Evolutionary conservation across 2,329 filamentous ascomycete genomes (phyloP).

Genomic region (Penicillium sp.): DNA sequence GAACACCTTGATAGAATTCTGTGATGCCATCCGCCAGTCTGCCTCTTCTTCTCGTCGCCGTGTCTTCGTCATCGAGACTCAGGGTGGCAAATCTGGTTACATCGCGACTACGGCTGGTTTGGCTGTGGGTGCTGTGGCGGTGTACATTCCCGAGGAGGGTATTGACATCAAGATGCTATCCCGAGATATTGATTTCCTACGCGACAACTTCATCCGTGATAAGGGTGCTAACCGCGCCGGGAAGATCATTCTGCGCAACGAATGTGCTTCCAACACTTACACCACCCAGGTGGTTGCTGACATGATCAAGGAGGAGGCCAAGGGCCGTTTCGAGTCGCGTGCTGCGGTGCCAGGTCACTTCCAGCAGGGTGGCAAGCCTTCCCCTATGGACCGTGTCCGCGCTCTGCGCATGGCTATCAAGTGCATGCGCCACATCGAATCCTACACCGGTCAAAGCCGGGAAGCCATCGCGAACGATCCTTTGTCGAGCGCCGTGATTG

Average conservation of each 20-base stretch:
- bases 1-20: conserved; percentile 91
- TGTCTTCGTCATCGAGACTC: conserved; percentile 96
- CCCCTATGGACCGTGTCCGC: conserved; percentile 91
- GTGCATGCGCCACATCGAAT: conserved; percentile 86
- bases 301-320: conserved; percentile 91
- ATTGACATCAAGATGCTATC: conserved; percentile 91
- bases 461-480: conserved; percentile 69
- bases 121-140: conserved; percentile 83
- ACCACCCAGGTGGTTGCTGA: conserved; percentile 88
- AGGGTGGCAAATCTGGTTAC: conserved; percentile 91
- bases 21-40: conserved; percentile 95
- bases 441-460: conserved; percentile 62
- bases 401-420: conserved; percentile 89
- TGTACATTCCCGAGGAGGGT: conserved; percentile 96
- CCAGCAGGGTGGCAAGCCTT: conserved; percentile 88
- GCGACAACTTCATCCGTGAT: conserved; percentile 78
- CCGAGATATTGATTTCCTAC: conserved; percentile 81
- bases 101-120: conserved; percentile 86
- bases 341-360: conserved; percentile 91
- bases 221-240: conserved; percentile 84
- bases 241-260: conserved; percentile 93
- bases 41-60: conserved; percentile 87
- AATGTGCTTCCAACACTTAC: conserved; percentile 87
- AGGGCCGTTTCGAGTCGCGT: conserved; percentile 85
- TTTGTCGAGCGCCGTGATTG: conserved; percentile 75